Base-by-base conservation (phyloP, 371 early-diverging fungal species). In the Caulochytrium protostelioides region DNA sequence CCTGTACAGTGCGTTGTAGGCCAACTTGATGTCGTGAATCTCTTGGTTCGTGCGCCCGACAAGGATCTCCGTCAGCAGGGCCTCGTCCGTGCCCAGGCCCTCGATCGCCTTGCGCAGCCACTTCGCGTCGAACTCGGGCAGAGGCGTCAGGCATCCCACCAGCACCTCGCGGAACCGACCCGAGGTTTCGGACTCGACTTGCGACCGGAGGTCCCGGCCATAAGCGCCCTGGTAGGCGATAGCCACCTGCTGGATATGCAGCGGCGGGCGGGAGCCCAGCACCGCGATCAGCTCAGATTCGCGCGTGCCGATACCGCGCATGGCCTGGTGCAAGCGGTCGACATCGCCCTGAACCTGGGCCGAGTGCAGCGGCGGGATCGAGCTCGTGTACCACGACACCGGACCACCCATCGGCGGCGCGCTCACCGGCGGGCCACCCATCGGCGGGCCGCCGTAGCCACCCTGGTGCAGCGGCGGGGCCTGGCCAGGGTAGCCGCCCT, bases 1-100 rank as follows among this genome's bases (percentile, higher is more conserved):
- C 1, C 28, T 16, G 37, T 35, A 56, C 14, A 24, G 18, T 6
- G 14, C 6, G 13, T 36, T 6, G 43, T 52, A 56, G 2, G 48
- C 44, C 12, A 28, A 9, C 18, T 41, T 38, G 38, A 56, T 47
- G 25, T 22, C 47, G 9, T 30, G 17, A 29, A 56, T 38, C 22
- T 56, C 53, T 25, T 24, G 20, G 34, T 52, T 52, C 24, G 53
- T n/a, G 7, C 49, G 42, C 6, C 51, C 57, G 20, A 42, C 43
- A 8, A 57, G 33, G 7, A 50, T n/a, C n/a, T n/a, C n/a, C n/a
- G n/a, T n/a, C n/a, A 39, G 33, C 19, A 32, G 30, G 9, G 22
- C 27, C 22, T 38, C 38, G 21, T 34, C 17, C 14, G 38, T 38
- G 19, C 37, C 37, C 10, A 42, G 19, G 7, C n/a, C 33, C 14